A percentile compares a stretch with the other conserved stretches of the same genome.
Evolutionary conservation across 2,329 filamentous ascomycete species (phyloP).

Genomic region (Scytalidium sp.): DNA sequence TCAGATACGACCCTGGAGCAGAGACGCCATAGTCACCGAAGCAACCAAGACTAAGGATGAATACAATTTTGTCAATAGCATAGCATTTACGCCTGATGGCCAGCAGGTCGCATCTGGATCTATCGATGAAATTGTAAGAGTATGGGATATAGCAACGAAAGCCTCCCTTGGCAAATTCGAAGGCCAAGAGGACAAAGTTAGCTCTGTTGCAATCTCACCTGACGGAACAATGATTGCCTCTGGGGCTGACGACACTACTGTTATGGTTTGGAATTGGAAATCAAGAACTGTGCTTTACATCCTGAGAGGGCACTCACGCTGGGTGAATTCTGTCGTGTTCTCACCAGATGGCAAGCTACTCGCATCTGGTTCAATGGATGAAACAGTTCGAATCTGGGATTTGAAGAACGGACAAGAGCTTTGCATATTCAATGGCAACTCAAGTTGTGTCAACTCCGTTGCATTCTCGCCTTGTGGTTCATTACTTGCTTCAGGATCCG

Average conservation of each 20-base stretch:
- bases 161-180: slow-evolving; percentile 9
- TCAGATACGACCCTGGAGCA: slow-evolving; percentile 12
- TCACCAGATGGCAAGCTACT: slow-evolving; percentile 8
- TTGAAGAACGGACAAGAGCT: background rate
- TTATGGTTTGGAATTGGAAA: slow-evolving; percentile 8
- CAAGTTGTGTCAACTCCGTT: too few relatives aligned
- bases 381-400: slow-evolving; percentile 7
- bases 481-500: background rate
- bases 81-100: slow-evolving; percentile 3
- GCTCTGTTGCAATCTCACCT: slow-evolving; percentile 6
- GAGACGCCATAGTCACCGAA: background rate
- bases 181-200: slow-evolving; percentile 6
- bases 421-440: too few relatives aligned
- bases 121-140: background rate
- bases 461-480: too few relatives aligned
- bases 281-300: background rate
- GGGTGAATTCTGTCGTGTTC: slow-evolving; percentile 5
- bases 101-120: slow-evolving; percentile 2
- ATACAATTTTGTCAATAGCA: background rate
- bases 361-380: slow-evolving; percentile 3
- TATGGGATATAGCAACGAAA: slow-evolving; percentile 4
- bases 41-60: slow-evolving; percentile 4
- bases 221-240: slow-evolving; percentile 5
- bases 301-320: slow-evolving; percentile 3
- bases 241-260: slow-evolving; percentile 3